Evolutionary conservation across 768 basidiomycete species (phyloP).

Genomic region (Roridomyces roridus): DNA sequence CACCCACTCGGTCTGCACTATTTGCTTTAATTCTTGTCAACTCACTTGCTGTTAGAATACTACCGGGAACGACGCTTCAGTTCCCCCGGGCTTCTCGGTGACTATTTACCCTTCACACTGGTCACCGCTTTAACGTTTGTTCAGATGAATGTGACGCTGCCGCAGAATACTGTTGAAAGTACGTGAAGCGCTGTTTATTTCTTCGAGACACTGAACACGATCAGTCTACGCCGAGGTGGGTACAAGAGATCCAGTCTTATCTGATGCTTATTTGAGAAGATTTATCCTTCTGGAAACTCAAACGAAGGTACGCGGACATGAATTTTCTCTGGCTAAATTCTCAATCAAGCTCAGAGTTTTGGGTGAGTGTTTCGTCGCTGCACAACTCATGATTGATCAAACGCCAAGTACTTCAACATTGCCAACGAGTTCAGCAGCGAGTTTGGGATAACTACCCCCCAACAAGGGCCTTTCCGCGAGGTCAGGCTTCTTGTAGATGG

Average conservation of each 20-base stretch:
- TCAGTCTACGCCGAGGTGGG: slow-evolving; percentile 19
- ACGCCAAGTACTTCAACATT: slow-evolving; percentile 66
- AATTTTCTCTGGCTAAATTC: not conserved
- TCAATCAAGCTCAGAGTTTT: slow-evolving; percentile 59
- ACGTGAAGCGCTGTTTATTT: not conserved
- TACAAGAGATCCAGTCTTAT: not conserved
- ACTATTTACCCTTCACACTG: not conserved
- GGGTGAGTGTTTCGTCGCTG: slow-evolving; percentile 50
- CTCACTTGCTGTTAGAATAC: slow-evolving; percentile 40
- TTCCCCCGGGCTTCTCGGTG: slow-evolving; percentile 78
- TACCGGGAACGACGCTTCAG: slow-evolving; percentile 75
- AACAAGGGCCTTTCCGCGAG: slow-evolving; percentile 58
- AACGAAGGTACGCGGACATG: slow-evolving; percentile 34
- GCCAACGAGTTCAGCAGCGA: slow-evolving; percentile 62
- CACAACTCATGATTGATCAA: not conserved
- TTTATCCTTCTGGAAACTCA: slow-evolving; percentile 69
- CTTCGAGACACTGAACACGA: not conserved
- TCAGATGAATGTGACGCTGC: slow-evolving; percentile 72
- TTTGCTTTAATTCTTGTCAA: no score
- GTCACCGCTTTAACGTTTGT: not conserved
- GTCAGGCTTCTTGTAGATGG: slow-evolving; percentile 54
- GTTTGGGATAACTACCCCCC: slow-evolving; percentile 52
- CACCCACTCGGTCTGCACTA: slow-evolving; percentile 44
- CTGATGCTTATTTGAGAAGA: slow-evolving; percentile 66
- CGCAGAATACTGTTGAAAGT: slow-evolving; percentile 62